Evolutionary conservation across 1,284 basidiomycete genomes (phyloP), one percentile per base, ranked within the genome.

Genomic region (Abortiporus biennis): DNA sequence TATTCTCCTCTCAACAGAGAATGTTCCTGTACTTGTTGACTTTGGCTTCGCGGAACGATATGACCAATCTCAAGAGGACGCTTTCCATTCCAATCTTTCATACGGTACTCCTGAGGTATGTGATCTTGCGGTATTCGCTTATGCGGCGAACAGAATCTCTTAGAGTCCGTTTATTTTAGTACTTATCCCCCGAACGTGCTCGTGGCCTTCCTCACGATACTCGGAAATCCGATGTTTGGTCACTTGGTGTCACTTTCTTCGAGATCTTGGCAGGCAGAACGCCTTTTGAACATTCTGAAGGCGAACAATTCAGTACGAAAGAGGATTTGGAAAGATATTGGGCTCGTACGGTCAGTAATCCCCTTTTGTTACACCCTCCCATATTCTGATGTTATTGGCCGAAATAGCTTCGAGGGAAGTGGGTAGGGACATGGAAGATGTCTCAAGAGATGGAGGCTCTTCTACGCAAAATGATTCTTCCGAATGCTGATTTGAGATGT

Each of bases 1-100:
- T 56, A 88, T 95, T 47, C 72, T 95, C 3, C 68, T 95, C 33
- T 86, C 85, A 2, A 64, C 69, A 45, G 71, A 79, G 52, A 80
- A 81, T 49, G 65, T 86, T 0, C 91, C 92, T 0, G 85, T 93
- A 1, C 74, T 94, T 3, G 85, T 94, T 22, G 92, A 94, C 61
- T 95, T 93, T 57, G 92, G 92, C 1, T 96, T 96, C 55, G 90
- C 92, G 1, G 85, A 92, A 56, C 78, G 78, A 48, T 92, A 89
- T 52, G 77, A 86, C 47, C 52, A 72, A 33, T 58, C 64, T 3
- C 72, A 76, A 1, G 57, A 67, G 12, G 78, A 77, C 24, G 80
- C 85, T 0, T 94, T 94, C 67, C 76, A 85, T 47, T 88, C 84
- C 52, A 86, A 84, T 52, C 73, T 92, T 32, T 80, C 80, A 2